Evolutionary conservation across 495 filamentous ascomycete species (phyloP).

Genomic region (Rhypophila decipiens): DNA sequence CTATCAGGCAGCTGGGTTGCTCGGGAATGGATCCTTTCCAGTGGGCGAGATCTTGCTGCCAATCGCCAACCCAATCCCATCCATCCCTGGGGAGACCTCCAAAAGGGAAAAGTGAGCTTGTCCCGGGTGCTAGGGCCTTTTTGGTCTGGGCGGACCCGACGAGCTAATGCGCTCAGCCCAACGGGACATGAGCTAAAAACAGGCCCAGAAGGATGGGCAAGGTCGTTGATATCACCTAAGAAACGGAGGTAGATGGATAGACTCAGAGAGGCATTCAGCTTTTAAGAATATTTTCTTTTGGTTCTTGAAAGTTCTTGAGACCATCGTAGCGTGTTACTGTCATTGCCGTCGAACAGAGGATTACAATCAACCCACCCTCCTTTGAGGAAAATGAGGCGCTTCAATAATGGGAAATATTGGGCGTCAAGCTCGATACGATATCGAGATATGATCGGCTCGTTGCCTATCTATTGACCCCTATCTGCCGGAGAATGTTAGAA

Average conservation of each 20-base stretch:
- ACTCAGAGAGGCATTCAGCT: constrained; percentile 4
- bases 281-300: constrained; percentile 22
- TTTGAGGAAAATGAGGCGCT: not conserved
- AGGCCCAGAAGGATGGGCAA: constrained; percentile 7
- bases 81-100: not conserved
- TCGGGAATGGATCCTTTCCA: not conserved
- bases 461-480: not conserved
- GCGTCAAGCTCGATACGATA: not conserved
- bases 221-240: constrained; percentile 11
- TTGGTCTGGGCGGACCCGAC: constrained; percentile 11
- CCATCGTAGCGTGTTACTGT: constrained; percentile 18
- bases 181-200: constrained; percentile 28
- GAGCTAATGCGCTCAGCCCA: constrained; percentile 23
- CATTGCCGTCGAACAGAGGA: not conserved
- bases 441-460: not conserved
- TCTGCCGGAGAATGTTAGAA: no score
- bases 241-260: no score
- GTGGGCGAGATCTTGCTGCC: not conserved
- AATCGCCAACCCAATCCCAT: no score
- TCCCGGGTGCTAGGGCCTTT: constrained; percentile 10
- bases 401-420: not conserved
- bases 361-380: not conserved
- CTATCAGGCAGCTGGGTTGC: not conserved
- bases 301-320: no score
- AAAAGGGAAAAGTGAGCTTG: not conserved